phyloP scores from a whole-genome alignment of 305 asterid species.

The Lippia alba region DNA sequence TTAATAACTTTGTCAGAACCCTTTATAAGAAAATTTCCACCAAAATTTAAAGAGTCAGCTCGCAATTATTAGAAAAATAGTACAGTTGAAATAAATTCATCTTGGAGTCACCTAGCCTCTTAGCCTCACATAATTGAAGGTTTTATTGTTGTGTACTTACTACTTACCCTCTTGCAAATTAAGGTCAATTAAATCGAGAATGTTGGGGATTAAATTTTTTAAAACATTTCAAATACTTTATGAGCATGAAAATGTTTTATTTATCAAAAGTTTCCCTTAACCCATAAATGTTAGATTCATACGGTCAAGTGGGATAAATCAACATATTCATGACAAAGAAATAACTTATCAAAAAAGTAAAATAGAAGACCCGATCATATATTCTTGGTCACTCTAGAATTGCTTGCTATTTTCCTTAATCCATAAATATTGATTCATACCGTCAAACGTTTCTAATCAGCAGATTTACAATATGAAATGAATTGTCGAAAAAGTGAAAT shows the following conservation, averaged over 20 bases:
- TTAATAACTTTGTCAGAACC: constrained; percentile 8
- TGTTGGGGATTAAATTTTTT: neutral
- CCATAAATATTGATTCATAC: too few relatives aligned
- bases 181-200: neutral
- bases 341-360: too few relatives aligned
- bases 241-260: neutral
- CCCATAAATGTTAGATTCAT: too few relatives aligned
- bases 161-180: neutral
- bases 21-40: neutral
- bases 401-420: too few relatives aligned
- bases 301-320: too few relatives aligned
- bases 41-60: constrained; percentile 10
- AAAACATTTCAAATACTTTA: neutral
- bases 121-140: constrained; percentile 20
- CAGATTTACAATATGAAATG: too few relatives aligned
- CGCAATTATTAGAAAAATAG: constrained; percentile 3
- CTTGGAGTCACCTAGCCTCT: constrained; percentile 1
- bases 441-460: too few relatives aligned
- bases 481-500: too few relatives aligned
- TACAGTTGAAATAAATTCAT: constrained; percentile 14
- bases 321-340: too few relatives aligned
- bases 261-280: neutral
- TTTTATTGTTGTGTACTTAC: constrained; percentile 10
- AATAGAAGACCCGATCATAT: too few relatives aligned
- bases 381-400: too few relatives aligned